Percentiles rank a stretch among this genome's conserved stretches.
Conservation (phyloP, 2,329 filamentous ascomycete genomes). For the Dactylellina leptospora region DNA sequence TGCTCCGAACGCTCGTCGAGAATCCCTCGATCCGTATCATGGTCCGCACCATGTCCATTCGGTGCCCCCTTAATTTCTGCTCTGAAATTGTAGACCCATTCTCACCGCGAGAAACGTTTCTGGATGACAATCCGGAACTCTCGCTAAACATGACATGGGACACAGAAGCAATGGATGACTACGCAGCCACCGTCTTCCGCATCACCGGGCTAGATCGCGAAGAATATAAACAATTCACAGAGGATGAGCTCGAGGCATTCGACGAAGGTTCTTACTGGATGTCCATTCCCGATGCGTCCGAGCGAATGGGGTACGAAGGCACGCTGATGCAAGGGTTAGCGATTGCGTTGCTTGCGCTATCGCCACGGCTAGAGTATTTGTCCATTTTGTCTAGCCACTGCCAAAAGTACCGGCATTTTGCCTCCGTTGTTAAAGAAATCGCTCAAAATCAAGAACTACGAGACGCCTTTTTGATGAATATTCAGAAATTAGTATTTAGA, state of each 20-base stretch:
- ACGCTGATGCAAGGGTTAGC: slow-evolving; percentile 33
- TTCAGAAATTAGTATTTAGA: slow-evolving; percentile 26
- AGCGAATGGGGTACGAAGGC: slow-evolving; percentile 32
- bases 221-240: slow-evolving; percentile 41
- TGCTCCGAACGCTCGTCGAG: slow-evolving; percentile 43
- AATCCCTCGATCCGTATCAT: slow-evolving; percentile 19
- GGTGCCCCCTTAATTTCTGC: slow-evolving; percentile 19
- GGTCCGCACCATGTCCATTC: slow-evolving; percentile 31
- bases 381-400: no score
- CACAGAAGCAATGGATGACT: slow-evolving; percentile 28
- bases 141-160: slow-evolving; percentile 36
- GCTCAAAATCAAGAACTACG: background rate
- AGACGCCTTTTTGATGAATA: slow-evolving; percentile 1
- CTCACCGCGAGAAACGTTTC: slow-evolving; percentile 40
- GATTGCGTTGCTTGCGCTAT: slow-evolving; percentile 15
- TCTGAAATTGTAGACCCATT: slow-evolving; percentile 20
- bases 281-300: slow-evolving; percentile 24
- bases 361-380: slow-evolving; percentile 7
- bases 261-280: slow-evolving; percentile 37
- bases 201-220: slow-evolving; percentile 16
- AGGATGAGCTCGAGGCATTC: slow-evolving; percentile 27
- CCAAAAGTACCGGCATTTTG: slow-evolving; percentile 16
- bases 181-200: slow-evolving; percentile 21
- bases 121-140: slow-evolving; percentile 42
- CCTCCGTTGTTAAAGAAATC: background rate